Evolutionary conservation across 1,284 basidiomycete species (phyloP).

Genomic region (Ganoderma sinense): DNA sequence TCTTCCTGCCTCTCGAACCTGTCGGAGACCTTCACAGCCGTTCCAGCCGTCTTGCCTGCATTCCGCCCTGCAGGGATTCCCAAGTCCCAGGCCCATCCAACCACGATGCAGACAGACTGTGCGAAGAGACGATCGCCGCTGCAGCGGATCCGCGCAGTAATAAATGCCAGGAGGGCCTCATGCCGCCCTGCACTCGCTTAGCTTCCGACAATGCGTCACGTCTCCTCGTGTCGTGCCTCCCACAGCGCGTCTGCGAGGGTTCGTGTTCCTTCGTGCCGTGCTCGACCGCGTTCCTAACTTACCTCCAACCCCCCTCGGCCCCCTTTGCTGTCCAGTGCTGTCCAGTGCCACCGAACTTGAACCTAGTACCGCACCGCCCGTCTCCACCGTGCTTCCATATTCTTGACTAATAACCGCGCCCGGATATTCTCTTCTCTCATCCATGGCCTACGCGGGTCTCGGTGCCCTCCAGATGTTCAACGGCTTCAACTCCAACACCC

Average conservation of each 20-base stretch:
- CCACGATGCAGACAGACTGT: neutral
- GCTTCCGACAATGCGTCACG: slow-evolving; percentile 16
- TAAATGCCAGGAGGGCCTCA: slow-evolving; percentile 16
- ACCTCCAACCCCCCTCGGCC: neutral
- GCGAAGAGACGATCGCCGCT: neutral
- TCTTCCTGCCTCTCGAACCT: neutral
- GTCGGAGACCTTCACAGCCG: neutral
- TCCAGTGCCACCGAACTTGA: neutral
- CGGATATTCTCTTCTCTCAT: neutral
- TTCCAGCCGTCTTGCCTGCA: neutral
- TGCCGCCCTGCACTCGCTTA: slow-evolving; percentile 18
- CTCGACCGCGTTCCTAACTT: neutral
- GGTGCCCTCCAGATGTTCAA: slow-evolving; percentile 49
- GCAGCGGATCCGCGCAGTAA: slow-evolving; percentile 2
- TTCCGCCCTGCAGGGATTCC: neutral
- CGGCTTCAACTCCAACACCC: slow-evolving; percentile 55
- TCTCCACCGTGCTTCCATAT: neutral
- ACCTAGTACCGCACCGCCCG: neutral
- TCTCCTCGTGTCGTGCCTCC: slow-evolving; percentile 23
- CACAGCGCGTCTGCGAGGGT: neutral
- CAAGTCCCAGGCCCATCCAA: neutral
- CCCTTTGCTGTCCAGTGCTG: neutral
- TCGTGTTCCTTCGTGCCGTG: slow-evolving; percentile 3
- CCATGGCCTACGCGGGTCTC: slow-evolving; percentile 8
- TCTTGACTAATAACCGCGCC: neutral